These are phyloP conservation scores for Aureobasidium vineae DNA, from an alignment of 2,329 filamentous ascomycete species.

Conservation along the genomic window DNA sequence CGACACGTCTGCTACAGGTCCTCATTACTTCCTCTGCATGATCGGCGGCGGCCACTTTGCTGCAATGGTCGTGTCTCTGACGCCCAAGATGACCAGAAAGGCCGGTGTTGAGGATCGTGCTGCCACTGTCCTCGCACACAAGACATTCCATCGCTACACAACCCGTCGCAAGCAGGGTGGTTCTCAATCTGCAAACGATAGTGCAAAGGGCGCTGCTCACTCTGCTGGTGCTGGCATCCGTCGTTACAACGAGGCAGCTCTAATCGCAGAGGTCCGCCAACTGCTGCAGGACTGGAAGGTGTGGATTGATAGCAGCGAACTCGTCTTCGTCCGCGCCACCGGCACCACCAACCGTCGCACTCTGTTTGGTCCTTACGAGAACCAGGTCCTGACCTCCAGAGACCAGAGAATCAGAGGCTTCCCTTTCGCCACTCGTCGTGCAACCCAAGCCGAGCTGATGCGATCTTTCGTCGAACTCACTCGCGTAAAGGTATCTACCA, in stretches of 20 bases:
- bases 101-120: constrained; percentile 74
- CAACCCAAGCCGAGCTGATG: constrained; percentile 94
- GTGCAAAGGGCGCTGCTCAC: constrained; percentile 88
- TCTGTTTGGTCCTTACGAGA: constrained; percentile 87
- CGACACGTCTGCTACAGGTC: constrained; percentile 61
- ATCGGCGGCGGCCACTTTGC: constrained; percentile 97
- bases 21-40: constrained; percentile 96
- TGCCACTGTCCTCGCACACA: constrained; percentile 86
- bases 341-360: constrained; percentile 83
- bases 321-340: constrained; percentile 86
- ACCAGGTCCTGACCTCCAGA: constrained; percentile 73
- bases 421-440: constrained; percentile 86
- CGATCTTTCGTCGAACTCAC: constrained; percentile 92
- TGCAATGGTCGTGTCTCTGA: constrained; percentile 88
- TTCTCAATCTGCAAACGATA: constrained; percentile 89
- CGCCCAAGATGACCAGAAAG: constrained; percentile 73
- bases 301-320: constrained; percentile 77
- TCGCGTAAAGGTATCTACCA: constrained; percentile 76
- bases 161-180: constrained; percentile 95
- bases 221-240: constrained; percentile 88
- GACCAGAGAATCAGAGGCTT: constrained; percentile 82
- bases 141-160: constrained; percentile 97
- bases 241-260: constrained; percentile 88
- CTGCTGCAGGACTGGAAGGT: constrained; percentile 81
- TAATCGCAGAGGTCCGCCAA: constrained; percentile 82